Conservation (phyloP, 176 grass and related monocot genomes). For the Olyra latifolia region DNA sequence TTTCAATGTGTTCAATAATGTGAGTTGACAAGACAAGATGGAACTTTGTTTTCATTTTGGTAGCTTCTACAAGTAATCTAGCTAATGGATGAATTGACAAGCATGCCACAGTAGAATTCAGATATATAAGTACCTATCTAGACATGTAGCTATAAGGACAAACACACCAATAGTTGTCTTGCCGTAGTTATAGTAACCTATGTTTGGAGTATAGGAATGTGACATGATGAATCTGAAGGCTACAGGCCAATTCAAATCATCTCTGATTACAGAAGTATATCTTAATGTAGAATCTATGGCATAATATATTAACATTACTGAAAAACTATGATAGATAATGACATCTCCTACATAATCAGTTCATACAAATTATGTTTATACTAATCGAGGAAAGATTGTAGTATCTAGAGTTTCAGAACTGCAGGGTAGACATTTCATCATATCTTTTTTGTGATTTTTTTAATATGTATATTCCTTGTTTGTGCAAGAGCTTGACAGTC, state of each 20-base stretch:
- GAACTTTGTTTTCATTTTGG: conserved; percentile 7
- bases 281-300: not conserved
- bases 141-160: conserved; percentile 14
- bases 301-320: not conserved
- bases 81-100: conserved; percentile 42
- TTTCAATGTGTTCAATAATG: not conserved
- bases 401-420: not conserved
- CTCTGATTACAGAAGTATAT: not conserved
- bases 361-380: not conserved
- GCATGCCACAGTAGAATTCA: conserved; percentile 39
- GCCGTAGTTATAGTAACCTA: not conserved
- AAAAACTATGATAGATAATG: not conserved
- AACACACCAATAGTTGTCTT: conserved; percentile 19
- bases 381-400: not conserved
- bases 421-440: not conserved
- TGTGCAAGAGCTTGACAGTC: not conserved
- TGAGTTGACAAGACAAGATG: conserved; percentile 18
- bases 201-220: not conserved
- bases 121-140: conserved; percentile 25
- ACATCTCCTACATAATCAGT: not conserved
- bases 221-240: not conserved
- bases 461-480: not conserved
- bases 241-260: conserved; percentile 8
- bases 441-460: not conserved
- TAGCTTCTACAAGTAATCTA: conserved; percentile 37